These are phyloP conservation scores for Filobasidium uniguttulatum DNA, from an alignment of 1,284 basidiomycete genomes.

Conservation along the genomic window DNA sequence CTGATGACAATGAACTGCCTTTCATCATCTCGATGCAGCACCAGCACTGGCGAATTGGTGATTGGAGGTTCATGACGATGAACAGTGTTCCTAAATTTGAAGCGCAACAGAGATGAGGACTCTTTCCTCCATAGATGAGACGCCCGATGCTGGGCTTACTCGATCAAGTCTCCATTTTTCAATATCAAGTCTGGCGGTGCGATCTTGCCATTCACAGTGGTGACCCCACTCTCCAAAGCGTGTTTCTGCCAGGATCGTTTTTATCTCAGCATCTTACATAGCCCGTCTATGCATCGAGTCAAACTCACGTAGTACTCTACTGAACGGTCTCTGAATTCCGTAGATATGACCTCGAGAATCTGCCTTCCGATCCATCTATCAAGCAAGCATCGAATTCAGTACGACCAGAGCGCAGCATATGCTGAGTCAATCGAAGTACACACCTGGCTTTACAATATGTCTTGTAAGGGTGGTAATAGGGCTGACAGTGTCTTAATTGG, in stretches of 20 bases:
- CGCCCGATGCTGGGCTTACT: conserved; percentile 44
- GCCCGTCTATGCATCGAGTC: not conserved
- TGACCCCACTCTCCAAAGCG: conserved; percentile 85
- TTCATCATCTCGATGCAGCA: conserved; percentile 62
- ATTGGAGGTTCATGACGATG: conserved; percentile 95
- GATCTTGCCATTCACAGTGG: conserved; percentile 74
- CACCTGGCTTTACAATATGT: conserved; percentile 9
- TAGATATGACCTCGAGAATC: conserved; percentile 63
- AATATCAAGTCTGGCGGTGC: conserved; percentile 70
- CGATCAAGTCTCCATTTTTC: conserved; percentile 75
- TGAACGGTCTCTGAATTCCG: conserved; percentile 77
- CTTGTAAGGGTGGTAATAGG: conserved; percentile 14
- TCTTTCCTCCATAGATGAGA: conserved; percentile 16
- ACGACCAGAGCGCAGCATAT: not conserved
- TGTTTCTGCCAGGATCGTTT: conserved; percentile 48
- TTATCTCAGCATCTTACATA: not conserved
- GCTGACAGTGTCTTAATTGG: conserved; percentile 11
- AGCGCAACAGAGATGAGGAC: not conserved
- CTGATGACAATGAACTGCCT: conserved; percentile 80
- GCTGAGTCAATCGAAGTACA: not conserved
- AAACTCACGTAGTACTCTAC: conserved; percentile 79
- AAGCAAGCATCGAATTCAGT: not conserved
- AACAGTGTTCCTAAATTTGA: conserved; percentile 61
- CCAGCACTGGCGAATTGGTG: conserved; percentile 67
- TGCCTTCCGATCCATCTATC: conserved; percentile 32